Base-by-base conservation (phyloP, 306 rosid species). In the Quercus robur region DNA sequence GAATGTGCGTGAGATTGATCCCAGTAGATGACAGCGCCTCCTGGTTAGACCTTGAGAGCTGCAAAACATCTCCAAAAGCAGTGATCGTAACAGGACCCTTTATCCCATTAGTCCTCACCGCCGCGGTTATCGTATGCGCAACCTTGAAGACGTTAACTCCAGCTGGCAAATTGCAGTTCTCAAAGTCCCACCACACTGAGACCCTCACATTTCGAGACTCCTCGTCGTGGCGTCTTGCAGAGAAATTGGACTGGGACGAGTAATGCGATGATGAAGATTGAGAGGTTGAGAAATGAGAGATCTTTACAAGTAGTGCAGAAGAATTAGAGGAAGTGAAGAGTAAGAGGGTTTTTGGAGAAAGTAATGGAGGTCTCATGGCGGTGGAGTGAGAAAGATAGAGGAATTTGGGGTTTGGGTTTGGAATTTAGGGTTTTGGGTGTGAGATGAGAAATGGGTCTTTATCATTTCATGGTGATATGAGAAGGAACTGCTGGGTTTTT, bases 121-220 rank as follows among this genome's bases (percentile, higher is more conserved):
- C 99, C 1, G 87, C 81, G 4, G 90, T 84, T 64, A 95, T 86
- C 4, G 80, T 31, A 17, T 81, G 86, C 1, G 93, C 79, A 11
- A 91, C 75, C 77, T 75, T 91, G 76, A 78, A 83, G 18, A 83
- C 83, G 41, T 88, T 88, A 23, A 81, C 76, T 0, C 80, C 90
- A 0, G 15, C 8, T 5, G 99, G 98, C 1, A 91, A 57, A 67
- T 70, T 12, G 84, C 98, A 93, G 64, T 88, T 93, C 84, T 95
- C 95, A 66, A 95, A 89, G 83, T 95, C 99, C 99, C 98, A 95
- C 99, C 99, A 95, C 4, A 93, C 98, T 4, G 94, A 90, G 78
- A 93, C 94, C 88, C 86, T 87, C 44, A 91, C 96, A 57, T 81
- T 81, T 17, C 89, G 85, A 1, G 88, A 85, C 12, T 91, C 99